Evolutionary conservation across 1,284 basidiomycete species (phyloP).

Genomic region (Austropuccinia psidii): DNA sequence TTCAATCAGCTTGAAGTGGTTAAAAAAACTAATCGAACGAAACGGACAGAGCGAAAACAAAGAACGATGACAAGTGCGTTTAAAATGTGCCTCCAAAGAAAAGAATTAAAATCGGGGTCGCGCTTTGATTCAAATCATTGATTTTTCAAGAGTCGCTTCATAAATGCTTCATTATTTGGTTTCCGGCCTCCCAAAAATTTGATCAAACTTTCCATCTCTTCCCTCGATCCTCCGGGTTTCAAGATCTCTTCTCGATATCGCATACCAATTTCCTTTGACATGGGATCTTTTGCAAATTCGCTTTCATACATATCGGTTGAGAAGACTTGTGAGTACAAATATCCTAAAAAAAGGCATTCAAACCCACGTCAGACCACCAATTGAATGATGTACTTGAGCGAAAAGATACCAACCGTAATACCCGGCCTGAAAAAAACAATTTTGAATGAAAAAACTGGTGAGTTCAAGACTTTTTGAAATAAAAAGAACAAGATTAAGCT

Average conservation of each 20-base stretch:
- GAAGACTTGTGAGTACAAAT: constrained; percentile 61
- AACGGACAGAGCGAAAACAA: too few species aligned
- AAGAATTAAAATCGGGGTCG: too few species aligned
- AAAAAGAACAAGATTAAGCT: neutral
- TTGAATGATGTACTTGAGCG: neutral
- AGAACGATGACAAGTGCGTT: too few species aligned
- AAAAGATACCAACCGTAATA: constrained; percentile 23
- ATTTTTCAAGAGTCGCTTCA: constrained; percentile 53
- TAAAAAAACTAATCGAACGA: too few species aligned
- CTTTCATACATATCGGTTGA: constrained; percentile 70
- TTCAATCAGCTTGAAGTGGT: too few species aligned
- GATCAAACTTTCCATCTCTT: constrained; percentile 57
- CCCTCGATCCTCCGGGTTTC: constrained; percentile 55
- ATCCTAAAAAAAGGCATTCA: constrained; percentile 40
- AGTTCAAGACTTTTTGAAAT: neutral
- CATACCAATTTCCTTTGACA: constrained; percentile 57
- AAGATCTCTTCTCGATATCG: constrained; percentile 56
- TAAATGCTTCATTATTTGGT: constrained; percentile 68
- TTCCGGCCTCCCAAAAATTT: constrained; percentile 68
- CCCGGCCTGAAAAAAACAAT: constrained; percentile 6
- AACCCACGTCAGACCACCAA: too few species aligned
- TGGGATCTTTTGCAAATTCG: constrained; percentile 67
- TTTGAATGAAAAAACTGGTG: neutral
- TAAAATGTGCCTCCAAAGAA: too few species aligned
- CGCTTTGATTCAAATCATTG: too few species aligned